These are phyloP conservation scores for Cryphonectria carpinicola DNA, from an alignment of 2,329 filamentous ascomycete genomes.

Conservation along the genomic window DNA sequence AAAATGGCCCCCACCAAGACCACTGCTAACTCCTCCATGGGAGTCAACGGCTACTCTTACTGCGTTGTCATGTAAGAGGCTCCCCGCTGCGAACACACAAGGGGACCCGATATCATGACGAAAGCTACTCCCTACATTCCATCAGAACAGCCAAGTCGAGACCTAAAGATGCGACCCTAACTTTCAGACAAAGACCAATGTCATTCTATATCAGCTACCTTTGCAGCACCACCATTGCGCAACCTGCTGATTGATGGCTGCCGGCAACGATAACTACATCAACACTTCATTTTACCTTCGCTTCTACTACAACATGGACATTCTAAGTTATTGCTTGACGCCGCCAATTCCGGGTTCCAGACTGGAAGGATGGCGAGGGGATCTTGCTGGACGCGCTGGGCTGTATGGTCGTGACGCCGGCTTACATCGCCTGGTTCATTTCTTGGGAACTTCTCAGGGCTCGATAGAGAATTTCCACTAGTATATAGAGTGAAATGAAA, in stretches of 20 bases:
- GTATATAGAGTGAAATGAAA: background rate
- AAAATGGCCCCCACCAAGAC: constrained; percentile 38
- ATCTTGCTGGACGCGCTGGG: background rate
- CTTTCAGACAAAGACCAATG: background rate
- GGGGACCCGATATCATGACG: background rate
- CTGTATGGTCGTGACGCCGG: background rate
- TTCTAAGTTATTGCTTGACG: background rate
- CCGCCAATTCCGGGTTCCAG: background rate
- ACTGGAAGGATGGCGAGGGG: background rate
- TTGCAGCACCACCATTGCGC: background rate
- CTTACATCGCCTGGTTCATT: background rate
- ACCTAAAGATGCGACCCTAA: background rate
- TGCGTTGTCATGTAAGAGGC: constrained; percentile 41
- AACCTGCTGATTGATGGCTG: background rate
- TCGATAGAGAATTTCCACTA: background rate
- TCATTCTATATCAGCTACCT: background rate
- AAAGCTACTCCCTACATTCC: background rate
- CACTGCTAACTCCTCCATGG: constrained; percentile 35
- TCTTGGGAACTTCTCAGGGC: background rate
- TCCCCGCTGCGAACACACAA: background rate
- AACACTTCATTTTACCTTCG: background rate
- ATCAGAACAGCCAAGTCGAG: background rate
- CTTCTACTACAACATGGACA: background rate
- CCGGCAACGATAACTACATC: background rate
- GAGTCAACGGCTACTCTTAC: constrained; percentile 35